Percentiles rank a stretch among this genome's conserved stretches.
These are phyloP conservation scores for Ilex asprella DNA, from an alignment of 257 asterid genomes.

Conservation along the genomic window DNA sequence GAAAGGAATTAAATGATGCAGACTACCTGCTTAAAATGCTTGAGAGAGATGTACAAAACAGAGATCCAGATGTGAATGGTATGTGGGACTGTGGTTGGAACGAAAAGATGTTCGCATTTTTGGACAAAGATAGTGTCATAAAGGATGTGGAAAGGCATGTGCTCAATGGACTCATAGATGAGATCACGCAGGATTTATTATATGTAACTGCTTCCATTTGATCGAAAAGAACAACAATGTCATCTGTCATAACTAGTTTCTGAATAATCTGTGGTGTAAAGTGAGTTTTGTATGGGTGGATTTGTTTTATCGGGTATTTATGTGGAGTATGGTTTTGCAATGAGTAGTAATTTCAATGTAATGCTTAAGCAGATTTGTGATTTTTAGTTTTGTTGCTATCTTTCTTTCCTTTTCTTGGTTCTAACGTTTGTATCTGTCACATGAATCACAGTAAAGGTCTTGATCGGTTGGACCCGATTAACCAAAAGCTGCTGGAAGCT, in stretches of 20 bases:
- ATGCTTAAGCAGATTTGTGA: too few species aligned
- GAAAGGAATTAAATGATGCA: slow-evolving; percentile 38
- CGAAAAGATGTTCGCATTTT: slow-evolving; percentile 26
- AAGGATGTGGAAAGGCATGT: slow-evolving; percentile 59
- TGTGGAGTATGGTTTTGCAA: too few species aligned
- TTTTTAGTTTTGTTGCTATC: too few species aligned
- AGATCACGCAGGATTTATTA: slow-evolving; percentile 48
- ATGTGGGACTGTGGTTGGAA: slow-evolving; percentile 85
- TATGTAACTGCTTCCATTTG: slow-evolving; percentile 28
- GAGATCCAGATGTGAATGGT: slow-evolving; percentile 44
- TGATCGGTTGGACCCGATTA: too few species aligned
- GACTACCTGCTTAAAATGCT: slow-evolving; percentile 49
- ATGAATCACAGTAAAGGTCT: too few species aligned
- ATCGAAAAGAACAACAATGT: slow-evolving; percentile 6
- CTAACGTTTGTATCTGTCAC: too few species aligned
- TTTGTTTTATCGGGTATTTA: background rate
- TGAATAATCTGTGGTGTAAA: background rate
- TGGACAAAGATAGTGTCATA: slow-evolving; percentile 46
- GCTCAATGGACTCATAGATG: slow-evolving; percentile 65
- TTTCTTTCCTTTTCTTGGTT: too few species aligned
- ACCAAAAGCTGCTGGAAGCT: too few species aligned
- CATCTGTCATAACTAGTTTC: background rate
- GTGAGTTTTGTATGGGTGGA: background rate
- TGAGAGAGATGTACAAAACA: slow-evolving; percentile 42
- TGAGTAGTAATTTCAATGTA: too few species aligned